Evolutionary conservation across 805 yeast genomes (phyloP).

Genomic region (Dipodascopsis tothii): DNA sequence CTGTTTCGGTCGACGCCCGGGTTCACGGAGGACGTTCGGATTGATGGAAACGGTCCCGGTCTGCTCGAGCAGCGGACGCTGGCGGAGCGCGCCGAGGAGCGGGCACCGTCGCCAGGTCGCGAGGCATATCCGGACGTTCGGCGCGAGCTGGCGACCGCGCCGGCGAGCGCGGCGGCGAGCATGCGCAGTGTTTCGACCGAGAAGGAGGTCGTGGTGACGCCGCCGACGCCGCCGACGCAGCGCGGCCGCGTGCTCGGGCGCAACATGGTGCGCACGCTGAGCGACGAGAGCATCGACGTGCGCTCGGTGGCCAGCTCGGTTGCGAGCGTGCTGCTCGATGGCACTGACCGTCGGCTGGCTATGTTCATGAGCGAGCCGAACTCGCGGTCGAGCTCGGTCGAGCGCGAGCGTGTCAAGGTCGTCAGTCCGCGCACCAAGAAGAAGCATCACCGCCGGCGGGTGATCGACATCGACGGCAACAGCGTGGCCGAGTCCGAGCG

Average conservation of each 20-base stretch:
- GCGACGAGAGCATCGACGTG: neutral
- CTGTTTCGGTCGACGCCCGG: conserved; percentile 23
- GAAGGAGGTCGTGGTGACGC: too few species aligned
- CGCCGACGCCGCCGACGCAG: neutral
- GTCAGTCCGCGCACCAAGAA: conserved; percentile 5
- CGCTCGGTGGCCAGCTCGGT: neutral
- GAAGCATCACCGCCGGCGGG: conserved; percentile 9
- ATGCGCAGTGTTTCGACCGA: neutral
- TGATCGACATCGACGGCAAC: conserved; percentile 14
- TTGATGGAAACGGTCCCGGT: conserved; percentile 27
- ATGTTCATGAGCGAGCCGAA: neutral
- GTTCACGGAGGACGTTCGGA: conserved; percentile 21
- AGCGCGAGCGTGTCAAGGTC: conserved; percentile 2
- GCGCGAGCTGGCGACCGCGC: neutral
- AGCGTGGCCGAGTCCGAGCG: neutral
- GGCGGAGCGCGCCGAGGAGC: conserved; percentile 17
- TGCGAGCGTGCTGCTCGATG: too few species aligned
- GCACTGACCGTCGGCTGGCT: neutral
- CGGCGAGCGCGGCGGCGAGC: neutral
- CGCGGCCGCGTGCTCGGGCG: neutral
- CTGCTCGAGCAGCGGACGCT: conserved; percentile 24
- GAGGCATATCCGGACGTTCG: neutral
- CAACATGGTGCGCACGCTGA: neutral
- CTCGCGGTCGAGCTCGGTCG: neutral
- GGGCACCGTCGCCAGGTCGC: conserved; percentile 9